phyloP scores from a whole-genome alignment of 2,329 filamentous ascomycete species.

The Hypoxylon sp. region DNA sequence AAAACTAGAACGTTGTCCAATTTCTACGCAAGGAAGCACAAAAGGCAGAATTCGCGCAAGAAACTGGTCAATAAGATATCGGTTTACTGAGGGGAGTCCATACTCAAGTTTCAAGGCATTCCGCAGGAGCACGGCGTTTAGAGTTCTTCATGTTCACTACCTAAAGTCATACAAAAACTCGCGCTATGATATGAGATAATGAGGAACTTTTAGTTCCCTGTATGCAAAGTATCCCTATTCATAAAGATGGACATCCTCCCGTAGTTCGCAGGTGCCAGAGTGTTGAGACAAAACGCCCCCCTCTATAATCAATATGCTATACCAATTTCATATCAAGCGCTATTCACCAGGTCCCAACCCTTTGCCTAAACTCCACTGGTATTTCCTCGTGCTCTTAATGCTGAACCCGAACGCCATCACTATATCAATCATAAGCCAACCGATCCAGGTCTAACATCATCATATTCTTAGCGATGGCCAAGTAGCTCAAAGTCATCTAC shows the following conservation, averaged over 20 bases:
- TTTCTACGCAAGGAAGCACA: slow-evolving; percentile 71
- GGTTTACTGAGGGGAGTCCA: not conserved
- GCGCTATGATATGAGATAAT: slow-evolving; percentile 8
- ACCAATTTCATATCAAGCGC: slow-evolving; percentile 36
- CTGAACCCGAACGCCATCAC: slow-evolving; percentile 50
- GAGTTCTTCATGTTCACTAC: slow-evolving; percentile 28
- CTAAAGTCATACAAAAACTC: slow-evolving; percentile 1
- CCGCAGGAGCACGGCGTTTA: slow-evolving; percentile 26
- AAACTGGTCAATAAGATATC: slow-evolving; percentile 35
- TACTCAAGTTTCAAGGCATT: not conserved
- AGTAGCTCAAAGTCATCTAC: slow-evolving; percentile 60
- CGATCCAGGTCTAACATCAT: slow-evolving; percentile 36
- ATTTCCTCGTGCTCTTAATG: slow-evolving; percentile 48
- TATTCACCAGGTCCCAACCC: slow-evolving; percentile 14
- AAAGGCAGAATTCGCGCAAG: slow-evolving; percentile 60
- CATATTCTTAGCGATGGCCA: slow-evolving; percentile 52
- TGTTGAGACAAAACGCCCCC: slow-evolving; percentile 12
- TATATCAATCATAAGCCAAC: slow-evolving; percentile 44
- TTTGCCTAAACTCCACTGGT: slow-evolving; percentile 40
- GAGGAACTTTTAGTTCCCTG: slow-evolving; percentile 11
- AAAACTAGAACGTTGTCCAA: slow-evolving; percentile 69
- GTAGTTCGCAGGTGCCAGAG: slow-evolving; percentile 25
- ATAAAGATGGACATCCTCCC: slow-evolving; percentile 25
- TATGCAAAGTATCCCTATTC: slow-evolving; percentile 34
- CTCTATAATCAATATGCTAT: slow-evolving; percentile 37